Conservation (phyloP, 495 filamentous ascomycete species). For the Xylaria longipes region DNA sequence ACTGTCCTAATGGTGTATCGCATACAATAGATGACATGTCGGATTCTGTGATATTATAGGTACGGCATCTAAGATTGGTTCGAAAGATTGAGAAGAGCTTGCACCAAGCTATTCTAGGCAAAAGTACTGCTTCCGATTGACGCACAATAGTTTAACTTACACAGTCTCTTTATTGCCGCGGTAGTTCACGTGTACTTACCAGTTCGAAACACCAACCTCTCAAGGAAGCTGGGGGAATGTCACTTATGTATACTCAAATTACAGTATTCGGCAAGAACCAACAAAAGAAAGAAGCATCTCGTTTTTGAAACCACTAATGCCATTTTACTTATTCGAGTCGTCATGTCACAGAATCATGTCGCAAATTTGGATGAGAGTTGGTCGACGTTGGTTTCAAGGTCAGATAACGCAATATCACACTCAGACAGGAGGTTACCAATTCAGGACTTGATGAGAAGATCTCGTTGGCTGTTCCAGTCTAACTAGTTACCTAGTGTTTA, state of each 20-base stretch:
- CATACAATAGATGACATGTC: constrained; percentile 45
- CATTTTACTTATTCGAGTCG: not conserved
- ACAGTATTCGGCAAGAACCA: not conserved
- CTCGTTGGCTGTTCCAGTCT: not conserved
- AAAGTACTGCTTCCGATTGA: not conserved
- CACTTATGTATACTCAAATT: not conserved
- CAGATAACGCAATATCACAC: not conserved
- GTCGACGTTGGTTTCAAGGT: constrained; percentile 11
- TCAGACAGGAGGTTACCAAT: constrained; percentile 23
- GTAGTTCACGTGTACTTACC: not conserved
- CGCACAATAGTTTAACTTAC: not conserved
- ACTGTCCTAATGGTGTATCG: constrained; percentile 61
- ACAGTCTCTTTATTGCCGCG: too few relatives aligned
- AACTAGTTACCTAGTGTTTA: too few relatives aligned
- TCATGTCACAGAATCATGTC: not conserved
- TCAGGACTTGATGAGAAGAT: not conserved
- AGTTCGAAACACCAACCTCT: not conserved
- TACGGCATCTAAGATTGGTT: not conserved
- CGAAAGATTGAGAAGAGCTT: not conserved
- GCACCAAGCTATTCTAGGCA: not conserved
- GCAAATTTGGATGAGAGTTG: constrained; percentile 10
- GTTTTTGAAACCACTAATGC: not conserved
- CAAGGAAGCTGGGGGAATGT: not conserved
- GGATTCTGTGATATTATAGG: not conserved
- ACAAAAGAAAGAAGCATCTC: not conserved